Evolutionary conservation across 2,329 filamentous ascomycete genomes (phyloP).

Genomic region (Atkinsonella hypoxylon): DNA sequence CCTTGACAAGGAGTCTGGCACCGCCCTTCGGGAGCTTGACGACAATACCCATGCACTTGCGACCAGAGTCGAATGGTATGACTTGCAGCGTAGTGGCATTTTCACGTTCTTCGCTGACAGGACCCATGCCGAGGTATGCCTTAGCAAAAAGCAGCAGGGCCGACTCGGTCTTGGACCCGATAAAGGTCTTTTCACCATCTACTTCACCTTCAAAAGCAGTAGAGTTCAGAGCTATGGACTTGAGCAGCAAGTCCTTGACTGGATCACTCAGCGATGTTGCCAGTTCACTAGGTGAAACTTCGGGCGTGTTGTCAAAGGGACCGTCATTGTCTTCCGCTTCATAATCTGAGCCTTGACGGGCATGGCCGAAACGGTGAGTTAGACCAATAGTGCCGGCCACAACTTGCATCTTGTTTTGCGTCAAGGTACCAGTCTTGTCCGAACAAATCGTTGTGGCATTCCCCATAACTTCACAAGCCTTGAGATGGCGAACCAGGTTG

Average conservation of each 20-base stretch:
- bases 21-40: conserved; percentile 37
- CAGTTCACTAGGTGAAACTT: conserved; percentile 35
- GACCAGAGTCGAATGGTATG: conserved; percentile 63
- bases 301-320: conserved; percentile 18
- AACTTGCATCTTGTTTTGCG: conserved; percentile 58
- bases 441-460: conserved; percentile 62
- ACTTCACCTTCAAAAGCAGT: conserved; percentile 67
- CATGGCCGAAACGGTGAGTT: conserved; percentile 40
- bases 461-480: conserved; percentile 72
- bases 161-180: conserved; percentile 70
- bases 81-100: conserved; percentile 49
- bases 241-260: conserved; percentile 40
- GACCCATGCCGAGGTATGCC: conserved; percentile 54
- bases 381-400: conserved; percentile 49
- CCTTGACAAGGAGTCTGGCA: conserved; percentile 49
- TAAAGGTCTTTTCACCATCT: conserved; percentile 53
- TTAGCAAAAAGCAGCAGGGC: conserved; percentile 59
- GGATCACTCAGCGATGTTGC: conserved; percentile 30
- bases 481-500: conserved; percentile 64
- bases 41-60: conserved; percentile 60
- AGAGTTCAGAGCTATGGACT: conserved; percentile 54
- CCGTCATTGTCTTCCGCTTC: conserved; percentile 15
- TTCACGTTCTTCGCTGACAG: conserved; percentile 51
- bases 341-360: conserved; percentile 13
- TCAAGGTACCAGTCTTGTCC: conserved; percentile 56